Evolutionary conservation across 257 asterid genomes (phyloP).

Genomic region (Forsythia suspensa): DNA sequence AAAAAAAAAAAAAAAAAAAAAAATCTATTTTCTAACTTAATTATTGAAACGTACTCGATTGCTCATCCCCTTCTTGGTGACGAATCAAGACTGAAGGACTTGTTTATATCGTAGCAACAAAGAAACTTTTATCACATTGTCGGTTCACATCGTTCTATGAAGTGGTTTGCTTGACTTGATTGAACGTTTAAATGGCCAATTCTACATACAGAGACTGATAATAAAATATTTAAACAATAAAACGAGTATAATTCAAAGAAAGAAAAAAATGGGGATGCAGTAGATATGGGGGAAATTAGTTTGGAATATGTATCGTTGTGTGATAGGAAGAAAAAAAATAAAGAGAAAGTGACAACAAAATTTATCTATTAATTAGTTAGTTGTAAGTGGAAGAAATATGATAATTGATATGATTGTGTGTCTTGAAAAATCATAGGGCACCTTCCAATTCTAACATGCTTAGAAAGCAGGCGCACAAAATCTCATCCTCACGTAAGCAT

Average conservation of each 20-base stretch:
- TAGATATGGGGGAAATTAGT: not conserved
- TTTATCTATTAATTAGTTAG: conserved; percentile 46
- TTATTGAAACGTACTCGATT: not conserved
- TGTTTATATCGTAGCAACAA: not conserved
- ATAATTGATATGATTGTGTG: conserved; percentile 49
- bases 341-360: conserved; percentile 18
- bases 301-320: conserved; percentile 9
- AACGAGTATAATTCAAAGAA: not conserved
- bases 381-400: conserved; percentile 52
- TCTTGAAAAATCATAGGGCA: conserved; percentile 25
- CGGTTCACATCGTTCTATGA: not conserved
- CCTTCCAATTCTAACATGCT: conserved; percentile 31
- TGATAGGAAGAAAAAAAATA: not conserved
- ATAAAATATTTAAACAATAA: not conserved
- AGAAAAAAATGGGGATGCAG: not conserved
- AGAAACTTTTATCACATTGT: not conserved
- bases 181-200: not conserved
- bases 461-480: conserved; percentile 50
- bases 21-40: too few species aligned
- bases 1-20: too few species aligned
- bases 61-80: not conserved
- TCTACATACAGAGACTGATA: not conserved
- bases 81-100: not conserved
- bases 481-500: conserved; percentile 45
- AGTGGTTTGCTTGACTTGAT: not conserved